Evolutionary conservation across 331 rosid genomes (phyloP), one percentile per base, ranked within the genome.

Genomic region (Arachis monticola): DNA sequence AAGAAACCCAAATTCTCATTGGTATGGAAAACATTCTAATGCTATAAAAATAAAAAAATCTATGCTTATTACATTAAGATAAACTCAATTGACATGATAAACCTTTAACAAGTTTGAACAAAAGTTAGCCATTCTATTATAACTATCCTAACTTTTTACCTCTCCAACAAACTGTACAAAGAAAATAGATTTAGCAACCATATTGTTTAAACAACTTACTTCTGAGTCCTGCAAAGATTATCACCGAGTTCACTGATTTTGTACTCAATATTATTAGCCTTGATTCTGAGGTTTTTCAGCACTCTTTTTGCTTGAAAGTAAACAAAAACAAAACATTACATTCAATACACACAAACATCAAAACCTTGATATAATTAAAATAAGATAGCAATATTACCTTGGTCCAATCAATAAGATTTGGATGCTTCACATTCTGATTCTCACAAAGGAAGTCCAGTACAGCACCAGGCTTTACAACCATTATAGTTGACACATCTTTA

Each of bases 241-340:
- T 77, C 85, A 64, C 85, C 77, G 53, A 84, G 27, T 48, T 83
- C 87, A 6, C 69, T 77, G 79, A 84, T 84, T 84, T 80, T 80
- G 76, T 59, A 74, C 62, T 80, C 83, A 6, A 59, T 7, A 5
- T 75, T 75, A 31, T 84, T 77, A 2, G 51, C 85, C 69, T 74
- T 74, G 47, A 84, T 59, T 47, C 87, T 70, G n/a, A 84, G 58
- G 44, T 59, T 84, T 22, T 77, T 84, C 47, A 84, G 51, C 64
- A 48, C 74, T 67, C 74, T 64, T 66, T 60, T 84, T 12, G 85
- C 87, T 83, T 84, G 61, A 70, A 53, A 51, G 12, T 0, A 69
- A 59, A 51, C 35, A 14, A 11, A 57, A 40, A 35, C 4, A n/a
- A 57, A 44, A 57, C 22, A 38, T 11, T 40, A 52, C 27, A 63